Evolutionary conservation across 176 grass and related monocot species (phyloP), one percentile per base, ranked within the genome.

Genomic region (Musa troglodytarum): DNA sequence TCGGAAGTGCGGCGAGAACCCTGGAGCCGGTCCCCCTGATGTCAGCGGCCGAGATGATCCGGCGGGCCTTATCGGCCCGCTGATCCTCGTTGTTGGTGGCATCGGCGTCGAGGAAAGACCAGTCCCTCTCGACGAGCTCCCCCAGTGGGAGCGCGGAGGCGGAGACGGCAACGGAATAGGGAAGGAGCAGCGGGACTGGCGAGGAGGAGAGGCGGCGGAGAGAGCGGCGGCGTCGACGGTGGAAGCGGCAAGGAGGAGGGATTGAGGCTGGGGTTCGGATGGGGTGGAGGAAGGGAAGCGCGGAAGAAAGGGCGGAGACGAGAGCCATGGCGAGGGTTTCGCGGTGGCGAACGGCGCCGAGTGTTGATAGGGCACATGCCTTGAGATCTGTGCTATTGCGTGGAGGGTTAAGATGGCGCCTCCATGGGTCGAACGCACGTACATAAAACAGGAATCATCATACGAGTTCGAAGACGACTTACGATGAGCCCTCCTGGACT

Each of bases 51-150:
- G 74, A 71, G 74, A 91, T 79, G 61, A 86, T 72, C 34, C 83
- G 83, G 50, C 68, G 68, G 52, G 83, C 51, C 65, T 73, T 63
- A 22, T 66, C 24, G 16, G 61, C 50, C 54, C 28, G 59, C 50
- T 65, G 29, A 20, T 56, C 54, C 59, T 71, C 51, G 1, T 49
- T 24, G 3, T 64, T 53, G 43, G 49, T n/a, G 11, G 79, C 1
- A 1, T 70, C 68, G 19, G 82, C 50, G 5, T 91, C 86, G 4
- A 93, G 83, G 82, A 98, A 98, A 72, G 94, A 93, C 90, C 94
- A 93, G 75, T 93, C 90, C 82, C 78, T 86, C 86, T 98, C 94
- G 50, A 90, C 85, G 11, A 98, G 34, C 77, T 98, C 86, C 9
- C 81, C 71, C 17, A 90, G 17, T 1, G 87, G 88, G 12, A 93